Evolutionary conservation across 495 filamentous ascomycete genomes (phyloP).

Genomic region (Lophiotrema nucula): DNA sequence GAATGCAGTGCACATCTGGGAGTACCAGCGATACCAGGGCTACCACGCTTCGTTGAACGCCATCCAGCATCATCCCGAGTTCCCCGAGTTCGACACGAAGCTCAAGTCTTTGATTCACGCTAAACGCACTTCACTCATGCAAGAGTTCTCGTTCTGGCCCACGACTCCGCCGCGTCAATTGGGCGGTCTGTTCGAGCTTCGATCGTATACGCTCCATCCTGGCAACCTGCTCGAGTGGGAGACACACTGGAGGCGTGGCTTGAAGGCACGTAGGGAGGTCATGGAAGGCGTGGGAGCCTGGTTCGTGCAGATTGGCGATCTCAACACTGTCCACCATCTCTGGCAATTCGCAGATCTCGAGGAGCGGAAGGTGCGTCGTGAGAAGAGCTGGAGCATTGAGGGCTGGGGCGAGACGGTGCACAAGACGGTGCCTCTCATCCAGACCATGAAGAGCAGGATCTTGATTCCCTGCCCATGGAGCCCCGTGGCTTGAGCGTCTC

Average conservation of each 20-base stretch:
- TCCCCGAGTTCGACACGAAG: slow-evolving; percentile 74
- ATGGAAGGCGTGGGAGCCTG: slow-evolving; percentile 99
- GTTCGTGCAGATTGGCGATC: slow-evolving; percentile 97
- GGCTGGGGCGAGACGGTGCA: slow-evolving; percentile 98
- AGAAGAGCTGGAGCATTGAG: slow-evolving; percentile 92
- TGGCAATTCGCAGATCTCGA: slow-evolving; percentile 98
- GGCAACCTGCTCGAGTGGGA: slow-evolving; percentile 98
- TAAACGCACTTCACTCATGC: slow-evolving; percentile 91
- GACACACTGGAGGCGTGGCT: slow-evolving; percentile 91
- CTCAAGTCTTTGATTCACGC: slow-evolving; percentile 76
- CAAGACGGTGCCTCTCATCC: slow-evolving; percentile 96
- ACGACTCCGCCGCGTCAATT: slow-evolving; percentile 86
- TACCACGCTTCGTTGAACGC: slow-evolving; percentile 89
- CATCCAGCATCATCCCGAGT: slow-evolving; percentile 77
- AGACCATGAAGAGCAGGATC: slow-evolving; percentile 91
- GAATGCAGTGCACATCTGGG: slow-evolving; percentile 89
- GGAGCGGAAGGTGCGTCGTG: slow-evolving; percentile 84
- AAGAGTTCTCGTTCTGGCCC: slow-evolving; percentile 99
- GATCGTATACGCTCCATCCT: slow-evolving; percentile 93
- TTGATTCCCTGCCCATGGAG: slow-evolving; percentile 95
- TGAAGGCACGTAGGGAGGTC: slow-evolving; percentile 85
- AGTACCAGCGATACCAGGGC: slow-evolving; percentile 95
- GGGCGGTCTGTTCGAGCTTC: slow-evolving; percentile 92
- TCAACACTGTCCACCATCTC: slow-evolving; percentile 96
- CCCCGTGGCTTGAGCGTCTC: slow-evolving; percentile 67